phyloP scores from a whole-genome alignment of 768 basidiomycete genomes.

The Suillus discolor region DNA sequence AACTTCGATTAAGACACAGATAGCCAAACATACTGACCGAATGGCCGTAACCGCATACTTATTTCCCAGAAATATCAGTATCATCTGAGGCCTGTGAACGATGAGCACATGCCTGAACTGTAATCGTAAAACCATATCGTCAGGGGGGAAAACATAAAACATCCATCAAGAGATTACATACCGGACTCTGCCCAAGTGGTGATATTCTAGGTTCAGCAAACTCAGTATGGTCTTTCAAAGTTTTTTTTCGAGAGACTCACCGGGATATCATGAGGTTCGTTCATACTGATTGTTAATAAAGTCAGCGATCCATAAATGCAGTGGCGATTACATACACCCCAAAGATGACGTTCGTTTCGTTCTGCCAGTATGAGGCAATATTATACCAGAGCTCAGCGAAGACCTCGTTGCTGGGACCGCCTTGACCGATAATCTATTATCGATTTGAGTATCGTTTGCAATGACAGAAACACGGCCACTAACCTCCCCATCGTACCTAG shows the following conservation, averaged over 20 bases:
- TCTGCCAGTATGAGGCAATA: conserved; percentile 52
- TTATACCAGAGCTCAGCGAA: conserved; percentile 58
- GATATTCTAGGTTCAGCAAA: conserved; percentile 32
- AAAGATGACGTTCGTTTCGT: conserved; percentile 45
- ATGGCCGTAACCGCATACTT: conserved; percentile 66
- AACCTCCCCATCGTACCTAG: conserved; percentile 52
- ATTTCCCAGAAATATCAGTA: conserved; percentile 26
- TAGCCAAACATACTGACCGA: conserved; percentile 47
- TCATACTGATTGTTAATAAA: conserved; percentile 45
- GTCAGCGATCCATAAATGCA: background rate
- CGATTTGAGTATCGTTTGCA: background rate
- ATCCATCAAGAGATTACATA: background rate
- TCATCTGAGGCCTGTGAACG: background rate
- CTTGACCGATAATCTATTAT: conserved; percentile 60
- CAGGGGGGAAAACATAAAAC: background rate
- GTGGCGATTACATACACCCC: conserved; percentile 42
- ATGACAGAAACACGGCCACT: conserved; percentile 5
- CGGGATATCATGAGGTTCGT: conserved; percentile 64
- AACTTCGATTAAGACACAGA: background rate
- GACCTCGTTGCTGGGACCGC: conserved; percentile 55
- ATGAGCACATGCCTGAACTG: background rate
- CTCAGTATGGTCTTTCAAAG: background rate
- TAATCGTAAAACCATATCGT: background rate
- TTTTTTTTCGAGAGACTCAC: conserved; percentile 13
- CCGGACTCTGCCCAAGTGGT: conserved; percentile 46